A percentile compares a stretch with the other conserved stretches of the same genome.
phyloP scores from a whole-genome alignment of 345 rosid genomes.

The Corymbia maculata region DNA sequence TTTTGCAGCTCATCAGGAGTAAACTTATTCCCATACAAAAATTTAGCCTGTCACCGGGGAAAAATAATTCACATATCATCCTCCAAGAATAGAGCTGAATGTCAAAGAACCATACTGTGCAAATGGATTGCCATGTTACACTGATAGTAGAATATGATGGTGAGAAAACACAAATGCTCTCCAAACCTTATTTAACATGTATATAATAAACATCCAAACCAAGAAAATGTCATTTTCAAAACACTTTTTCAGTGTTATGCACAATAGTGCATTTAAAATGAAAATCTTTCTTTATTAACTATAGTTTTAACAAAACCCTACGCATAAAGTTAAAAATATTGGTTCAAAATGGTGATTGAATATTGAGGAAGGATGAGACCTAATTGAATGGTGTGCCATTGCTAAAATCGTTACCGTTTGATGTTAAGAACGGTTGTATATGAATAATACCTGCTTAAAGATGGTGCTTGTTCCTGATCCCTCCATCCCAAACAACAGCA shows the following conservation, averaged over 20 bases:
- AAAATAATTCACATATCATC: not conserved
- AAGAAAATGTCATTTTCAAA: not conserved
- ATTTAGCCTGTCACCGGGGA: slow-evolving; percentile 27
- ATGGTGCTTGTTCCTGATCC: slow-evolving; percentile 61
- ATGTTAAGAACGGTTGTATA: not conserved
- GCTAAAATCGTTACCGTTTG: not conserved
- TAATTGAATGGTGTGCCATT: not conserved
- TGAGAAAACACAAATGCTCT: not conserved
- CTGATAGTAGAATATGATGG: not conserved
- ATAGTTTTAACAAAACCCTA: not conserved
- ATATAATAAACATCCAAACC: not conserved
- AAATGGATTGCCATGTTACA: not conserved
- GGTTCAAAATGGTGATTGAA: not conserved
- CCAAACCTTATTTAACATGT: not conserved
- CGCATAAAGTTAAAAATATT: not conserved
- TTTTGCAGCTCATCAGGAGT: slow-evolving; percentile 40
- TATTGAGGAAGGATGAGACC: not conserved
- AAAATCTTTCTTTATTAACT: not conserved
- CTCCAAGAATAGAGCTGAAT: not conserved
- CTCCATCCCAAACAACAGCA: slow-evolving; percentile 42
- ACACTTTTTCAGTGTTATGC: not conserved
- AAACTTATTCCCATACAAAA: slow-evolving; percentile 44
- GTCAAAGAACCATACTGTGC: not conserved
- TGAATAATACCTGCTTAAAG: slow-evolving; percentile 42
- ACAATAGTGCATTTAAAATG: not conserved